These are phyloP conservation scores for Eutrema salsugineum DNA, from an alignment of 441 rosid species.

Conservation along the genomic window DNA sequence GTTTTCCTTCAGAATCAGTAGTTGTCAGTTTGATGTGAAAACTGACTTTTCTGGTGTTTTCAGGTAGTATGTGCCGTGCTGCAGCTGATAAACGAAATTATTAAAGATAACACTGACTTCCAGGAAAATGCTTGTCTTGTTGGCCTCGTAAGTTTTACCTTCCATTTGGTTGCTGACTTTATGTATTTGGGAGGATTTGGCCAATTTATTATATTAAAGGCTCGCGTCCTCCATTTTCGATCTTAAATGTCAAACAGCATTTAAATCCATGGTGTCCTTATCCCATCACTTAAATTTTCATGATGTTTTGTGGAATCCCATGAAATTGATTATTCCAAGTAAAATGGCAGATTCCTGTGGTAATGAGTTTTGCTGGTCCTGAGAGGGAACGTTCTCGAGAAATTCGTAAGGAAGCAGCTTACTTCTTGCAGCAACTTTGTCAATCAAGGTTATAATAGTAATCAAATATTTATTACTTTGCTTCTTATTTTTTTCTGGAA, in stretches of 20 bases:
- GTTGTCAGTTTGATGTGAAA: not conserved
- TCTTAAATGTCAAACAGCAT: not conserved
- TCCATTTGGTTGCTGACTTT: not conserved
- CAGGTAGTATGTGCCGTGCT: conserved; percentile 89
- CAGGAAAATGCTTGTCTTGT: conserved; percentile 98
- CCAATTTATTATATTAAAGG: not conserved
- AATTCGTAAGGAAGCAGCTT: conserved; percentile 90
- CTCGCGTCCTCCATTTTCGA: not conserved
- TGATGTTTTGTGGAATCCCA: not conserved
- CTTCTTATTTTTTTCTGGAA: not conserved
- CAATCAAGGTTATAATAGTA: conserved; percentile 65
- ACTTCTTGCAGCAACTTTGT: conserved; percentile 89
- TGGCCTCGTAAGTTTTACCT: conserved; percentile 60
- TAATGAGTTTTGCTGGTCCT: conserved; percentile 72
- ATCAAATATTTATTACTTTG: not conserved
- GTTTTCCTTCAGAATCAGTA: not conserved
- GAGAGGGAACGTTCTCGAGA: conserved; percentile 67
- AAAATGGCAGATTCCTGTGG: conserved; percentile 69
- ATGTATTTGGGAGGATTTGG: not conserved
- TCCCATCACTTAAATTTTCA: not conserved
- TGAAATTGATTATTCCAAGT: conserved; percentile 19
- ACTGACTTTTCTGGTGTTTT: conserved; percentile 15
- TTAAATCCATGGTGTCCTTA: not conserved
- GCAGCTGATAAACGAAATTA: conserved; percentile 77
- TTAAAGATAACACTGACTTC: conserved; percentile 77